Evolutionary conservation across 768 basidiomycete species (phyloP).

Genomic region (Tricholoma bakamatsutake): DNA sequence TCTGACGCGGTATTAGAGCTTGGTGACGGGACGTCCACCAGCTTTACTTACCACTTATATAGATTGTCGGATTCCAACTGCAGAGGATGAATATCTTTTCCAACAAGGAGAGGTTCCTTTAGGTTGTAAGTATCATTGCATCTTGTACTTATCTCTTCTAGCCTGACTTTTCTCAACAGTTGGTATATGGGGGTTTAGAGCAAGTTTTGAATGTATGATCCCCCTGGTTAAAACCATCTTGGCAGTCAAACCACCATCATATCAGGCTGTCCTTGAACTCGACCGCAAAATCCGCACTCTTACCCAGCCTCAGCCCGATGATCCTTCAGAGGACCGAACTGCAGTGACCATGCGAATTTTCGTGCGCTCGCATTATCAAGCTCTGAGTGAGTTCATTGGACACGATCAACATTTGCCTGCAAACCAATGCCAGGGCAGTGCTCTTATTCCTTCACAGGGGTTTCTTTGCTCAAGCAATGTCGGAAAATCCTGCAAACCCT

Average conservation of each 20-base stretch:
- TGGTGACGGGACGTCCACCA: constrained; percentile 47
- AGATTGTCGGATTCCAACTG: constrained; percentile 40
- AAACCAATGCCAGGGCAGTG: constrained; percentile 27
- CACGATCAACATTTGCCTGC: not conserved
- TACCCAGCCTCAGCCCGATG: constrained; percentile 20
- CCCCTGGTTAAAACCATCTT: constrained; percentile 38
- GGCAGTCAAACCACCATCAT: constrained; percentile 37
- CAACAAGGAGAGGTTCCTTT: constrained; percentile 36
- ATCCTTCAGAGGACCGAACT: constrained; percentile 23
- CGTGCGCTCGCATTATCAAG: constrained; percentile 38
- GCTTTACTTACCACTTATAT: constrained; percentile 36
- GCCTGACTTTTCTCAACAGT: constrained; percentile 25
- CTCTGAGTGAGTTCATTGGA: constrained; percentile 31
- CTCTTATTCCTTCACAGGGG: constrained; percentile 50
- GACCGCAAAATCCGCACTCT: constrained; percentile 43
- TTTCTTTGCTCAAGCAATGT: constrained; percentile 54
- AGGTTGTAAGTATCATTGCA: constrained; percentile 33
- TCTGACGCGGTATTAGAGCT: constrained; percentile 25
- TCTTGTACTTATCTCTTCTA: constrained; percentile 1
- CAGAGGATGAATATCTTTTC: constrained; percentile 38
- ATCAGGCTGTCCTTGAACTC: constrained; percentile 41
- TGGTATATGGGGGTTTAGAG: constrained; percentile 42
- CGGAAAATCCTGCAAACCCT: constrained; percentile 41
- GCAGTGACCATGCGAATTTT: constrained; percentile 37
- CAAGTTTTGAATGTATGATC: constrained; percentile 34